These are phyloP conservation scores for Sanguinoderma infundibulare DNA, from an alignment of 1,284 basidiomycete species.

Conservation along the genomic window DNA sequence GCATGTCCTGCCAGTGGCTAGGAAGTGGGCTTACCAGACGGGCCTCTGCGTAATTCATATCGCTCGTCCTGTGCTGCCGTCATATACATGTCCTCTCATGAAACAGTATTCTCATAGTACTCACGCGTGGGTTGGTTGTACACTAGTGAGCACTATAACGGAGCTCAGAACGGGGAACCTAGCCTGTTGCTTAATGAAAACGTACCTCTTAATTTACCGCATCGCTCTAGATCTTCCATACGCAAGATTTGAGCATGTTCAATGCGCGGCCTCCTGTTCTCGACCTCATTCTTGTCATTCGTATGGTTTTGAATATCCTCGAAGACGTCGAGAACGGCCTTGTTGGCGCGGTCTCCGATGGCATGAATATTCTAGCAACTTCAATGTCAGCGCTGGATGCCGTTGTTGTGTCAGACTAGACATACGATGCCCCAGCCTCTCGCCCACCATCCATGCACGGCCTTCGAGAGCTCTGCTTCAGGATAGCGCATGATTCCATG, in stretches of 20 bases:
- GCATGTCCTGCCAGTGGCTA: not conserved
- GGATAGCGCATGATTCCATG: slow-evolving; percentile 65
- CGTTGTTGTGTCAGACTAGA: not conserved
- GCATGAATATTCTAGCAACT: slow-evolving; percentile 81
- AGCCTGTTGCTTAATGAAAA: slow-evolving; percentile 1
- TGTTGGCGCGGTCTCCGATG: slow-evolving; percentile 91
- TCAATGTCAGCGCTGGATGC: not conserved
- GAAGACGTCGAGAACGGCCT: slow-evolving; percentile 80
- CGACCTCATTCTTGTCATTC: slow-evolving; percentile 36
- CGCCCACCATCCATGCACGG: slow-evolving; percentile 43
- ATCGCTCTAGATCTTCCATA: slow-evolving; percentile 67
- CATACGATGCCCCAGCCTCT: slow-evolving; percentile 74
- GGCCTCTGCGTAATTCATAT: slow-evolving; percentile 90
- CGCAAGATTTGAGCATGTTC: slow-evolving; percentile 93
- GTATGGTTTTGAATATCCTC: slow-evolving; percentile 49
- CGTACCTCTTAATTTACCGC: slow-evolving; percentile 75
- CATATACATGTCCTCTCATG: not conserved
- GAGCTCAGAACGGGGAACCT: not conserved
- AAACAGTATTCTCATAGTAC: slow-evolving; percentile 28
- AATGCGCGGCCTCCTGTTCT: slow-evolving; percentile 69
- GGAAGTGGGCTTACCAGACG: slow-evolving; percentile 57
- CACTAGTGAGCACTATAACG: slow-evolving; percentile 80
- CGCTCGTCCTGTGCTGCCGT: slow-evolving; percentile 65
- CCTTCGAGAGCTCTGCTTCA: slow-evolving; percentile 10
- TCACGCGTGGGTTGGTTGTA: slow-evolving; percentile 92